Base-by-base conservation (phyloP, 805 yeast species). In the Yamadazyma sp. region DNA sequence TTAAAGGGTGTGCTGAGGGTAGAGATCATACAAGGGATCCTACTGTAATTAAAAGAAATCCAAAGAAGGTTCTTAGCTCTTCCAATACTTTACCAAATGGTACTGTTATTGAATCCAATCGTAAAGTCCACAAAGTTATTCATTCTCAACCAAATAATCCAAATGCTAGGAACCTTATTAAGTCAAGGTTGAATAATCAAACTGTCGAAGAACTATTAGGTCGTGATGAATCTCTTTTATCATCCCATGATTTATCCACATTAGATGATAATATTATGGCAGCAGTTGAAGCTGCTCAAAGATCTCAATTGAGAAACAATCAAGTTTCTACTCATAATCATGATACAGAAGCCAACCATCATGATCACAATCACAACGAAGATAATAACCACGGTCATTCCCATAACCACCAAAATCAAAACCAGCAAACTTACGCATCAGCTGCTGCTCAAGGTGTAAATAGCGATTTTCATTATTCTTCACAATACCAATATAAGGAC, bases 1-100 rank as follows among this genome's bases (percentile, higher is more conserved):
- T 89, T 35, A 70, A 81, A 36, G 75, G 78, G 40, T 93, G 98
- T 56, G 66, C 70, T 2, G 82, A 78, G 33, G 91, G 98, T 56
- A 67, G 82, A 24, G 81, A 78, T 42, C 69, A 60, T 18, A 28
- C 45, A 30, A 32, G 50, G 30, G 52, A 45, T 28, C 38, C 53
- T 17, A 35, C 47, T 3, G 27, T 42, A 12, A 29, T 46, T 16
- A 48, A 48, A 38, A 37, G 51, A 18, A 33, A 34, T n/a, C 7
- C 25, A 10, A 23, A n/a, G 7, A 28, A 23, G 18, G 26, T 26
- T 20, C 31, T 22, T 22, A 8, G 55, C 55, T 46, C 52, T 49
- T 35, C 30, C 39, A 15, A 7, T 15, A 8, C 30, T 5, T 15
- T 15, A 16, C 22, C 22, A n/a, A 18, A 34, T 31, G 33, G 47